phyloP scores from a whole-genome alignment of 495 filamentous ascomycete genomes.

The Penicillium malachiteum region DNA sequence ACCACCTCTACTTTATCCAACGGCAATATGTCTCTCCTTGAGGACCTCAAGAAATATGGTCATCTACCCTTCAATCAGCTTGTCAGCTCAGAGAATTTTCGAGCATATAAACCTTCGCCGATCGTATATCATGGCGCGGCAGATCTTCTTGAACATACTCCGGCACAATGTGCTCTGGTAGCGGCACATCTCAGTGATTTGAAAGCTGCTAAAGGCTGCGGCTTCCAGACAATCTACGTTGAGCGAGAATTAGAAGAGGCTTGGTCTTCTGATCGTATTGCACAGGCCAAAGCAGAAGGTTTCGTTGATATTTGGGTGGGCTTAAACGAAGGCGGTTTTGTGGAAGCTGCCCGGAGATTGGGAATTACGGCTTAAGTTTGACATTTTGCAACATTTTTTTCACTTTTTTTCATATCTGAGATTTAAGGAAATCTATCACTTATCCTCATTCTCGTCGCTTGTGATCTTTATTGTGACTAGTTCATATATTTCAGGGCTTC shows the following conservation, averaged over 20 bases:
- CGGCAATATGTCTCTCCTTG: slow-evolving; percentile 64
- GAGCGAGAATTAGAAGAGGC: slow-evolving; percentile 64
- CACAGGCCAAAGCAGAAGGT: slow-evolving; percentile 50
- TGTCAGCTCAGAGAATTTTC: slow-evolving; percentile 66
- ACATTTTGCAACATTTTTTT: not conserved
- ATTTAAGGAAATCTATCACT: too few relatives aligned
- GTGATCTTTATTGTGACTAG: not conserved
- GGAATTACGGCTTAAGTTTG: slow-evolving; percentile 16
- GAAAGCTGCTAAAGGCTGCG: slow-evolving; percentile 60
- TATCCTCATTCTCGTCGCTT: too few relatives aligned
- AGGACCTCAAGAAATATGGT: slow-evolving; percentile 59
- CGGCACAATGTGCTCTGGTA: slow-evolving; percentile 70
- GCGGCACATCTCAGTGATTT: slow-evolving; percentile 72
- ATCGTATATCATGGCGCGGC: slow-evolving; percentile 68
- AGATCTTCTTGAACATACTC: slow-evolving; percentile 52
- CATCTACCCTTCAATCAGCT: slow-evolving; percentile 61
- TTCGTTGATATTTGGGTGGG: slow-evolving; percentile 52
- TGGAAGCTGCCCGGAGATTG: slow-evolving; percentile 36
- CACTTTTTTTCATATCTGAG: too few relatives aligned
- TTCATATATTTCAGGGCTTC: too few relatives aligned
- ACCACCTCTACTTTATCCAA: slow-evolving; percentile 69
- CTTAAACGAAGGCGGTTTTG: slow-evolving; percentile 25
- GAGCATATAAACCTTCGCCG: slow-evolving; percentile 74
- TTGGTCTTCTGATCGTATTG: slow-evolving; percentile 51
- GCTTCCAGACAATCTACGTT: slow-evolving; percentile 73